Conservation (phyloP, 495 filamentous ascomycete species). For the Tuber borchii region DNA sequence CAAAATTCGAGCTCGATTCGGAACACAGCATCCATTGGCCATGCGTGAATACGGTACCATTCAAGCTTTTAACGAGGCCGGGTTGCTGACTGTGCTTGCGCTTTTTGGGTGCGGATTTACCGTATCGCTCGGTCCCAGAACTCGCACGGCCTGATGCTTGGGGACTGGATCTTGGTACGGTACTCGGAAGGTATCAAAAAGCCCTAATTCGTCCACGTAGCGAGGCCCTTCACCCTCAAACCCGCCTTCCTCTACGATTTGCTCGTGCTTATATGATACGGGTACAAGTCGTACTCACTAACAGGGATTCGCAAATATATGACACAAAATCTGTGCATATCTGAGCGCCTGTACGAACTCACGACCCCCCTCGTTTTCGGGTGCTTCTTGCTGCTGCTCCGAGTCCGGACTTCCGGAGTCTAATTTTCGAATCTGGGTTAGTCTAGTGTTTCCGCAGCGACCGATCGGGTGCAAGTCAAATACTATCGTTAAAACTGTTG, state of each 20-base stretch:
- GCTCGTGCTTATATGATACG: neutral
- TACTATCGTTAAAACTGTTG: no score
- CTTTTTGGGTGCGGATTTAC: neutral
- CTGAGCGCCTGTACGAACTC: neutral
- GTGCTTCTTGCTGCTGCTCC: neutral
- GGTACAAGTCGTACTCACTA: neutral
- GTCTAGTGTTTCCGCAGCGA: neutral
- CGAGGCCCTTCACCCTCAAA: neutral
- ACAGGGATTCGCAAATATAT: neutral
- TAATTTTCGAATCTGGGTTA: neutral
- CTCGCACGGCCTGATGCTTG: neutral
- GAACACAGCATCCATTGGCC: neutral
- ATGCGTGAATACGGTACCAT: neutral
- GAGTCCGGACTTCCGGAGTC: neutral
- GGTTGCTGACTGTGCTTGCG: neutral
- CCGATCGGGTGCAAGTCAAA: neutral
- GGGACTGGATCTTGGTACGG: neutral
- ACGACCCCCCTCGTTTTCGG: neutral
- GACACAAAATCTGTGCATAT: neutral
- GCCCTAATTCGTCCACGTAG: neutral
- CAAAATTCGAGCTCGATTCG: neutral
- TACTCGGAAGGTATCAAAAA: neutral
- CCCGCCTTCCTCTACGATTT: neutral
- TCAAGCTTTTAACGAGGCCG: neutral
- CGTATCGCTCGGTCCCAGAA: neutral